phyloP scores from a whole-genome alignment of 768 basidiomycete genomes.

The Dioszegia hungarica region DNA sequence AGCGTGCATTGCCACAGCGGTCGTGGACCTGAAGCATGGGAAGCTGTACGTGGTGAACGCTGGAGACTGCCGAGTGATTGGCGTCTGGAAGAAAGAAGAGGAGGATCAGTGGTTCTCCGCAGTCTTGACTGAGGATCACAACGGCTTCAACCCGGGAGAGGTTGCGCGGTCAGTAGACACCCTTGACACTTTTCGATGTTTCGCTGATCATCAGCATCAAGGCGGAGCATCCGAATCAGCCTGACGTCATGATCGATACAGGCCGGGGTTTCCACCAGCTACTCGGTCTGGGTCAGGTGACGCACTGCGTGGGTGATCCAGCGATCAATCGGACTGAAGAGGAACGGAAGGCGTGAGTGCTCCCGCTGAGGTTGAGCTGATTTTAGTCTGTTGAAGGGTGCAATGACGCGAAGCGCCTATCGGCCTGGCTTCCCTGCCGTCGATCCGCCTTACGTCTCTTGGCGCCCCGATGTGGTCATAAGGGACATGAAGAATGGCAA shows the following conservation, averaged over 20 bases:
- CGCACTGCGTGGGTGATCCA: background rate
- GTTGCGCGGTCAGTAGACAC: background rate
- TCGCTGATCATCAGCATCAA: background rate
- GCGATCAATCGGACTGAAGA: background rate
- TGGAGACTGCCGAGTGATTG: too few species aligned
- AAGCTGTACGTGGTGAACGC: too few species aligned
- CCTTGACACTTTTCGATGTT: too few species aligned
- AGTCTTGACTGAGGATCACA: background rate
- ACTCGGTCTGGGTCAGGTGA: background rate
- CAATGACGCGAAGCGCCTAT: background rate
- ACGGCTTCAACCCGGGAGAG: background rate
- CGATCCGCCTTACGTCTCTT: background rate
- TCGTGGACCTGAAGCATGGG: too few species aligned
- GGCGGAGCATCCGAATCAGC: background rate
- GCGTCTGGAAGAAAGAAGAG: too few species aligned
- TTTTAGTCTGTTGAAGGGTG: background rate
- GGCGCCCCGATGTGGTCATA: background rate
- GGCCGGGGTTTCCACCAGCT: too few species aligned
- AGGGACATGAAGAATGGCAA: background rate
- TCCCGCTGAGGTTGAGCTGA: too few species aligned
- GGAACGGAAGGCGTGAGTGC: background rate
- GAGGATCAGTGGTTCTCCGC: too few species aligned
- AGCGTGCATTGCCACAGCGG: too few species aligned
- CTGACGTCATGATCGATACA: too few species aligned
- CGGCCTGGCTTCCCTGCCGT: background rate